Conservation (phyloP, 2,329 filamentous ascomycete species). For the Venturia effusa region DNA sequence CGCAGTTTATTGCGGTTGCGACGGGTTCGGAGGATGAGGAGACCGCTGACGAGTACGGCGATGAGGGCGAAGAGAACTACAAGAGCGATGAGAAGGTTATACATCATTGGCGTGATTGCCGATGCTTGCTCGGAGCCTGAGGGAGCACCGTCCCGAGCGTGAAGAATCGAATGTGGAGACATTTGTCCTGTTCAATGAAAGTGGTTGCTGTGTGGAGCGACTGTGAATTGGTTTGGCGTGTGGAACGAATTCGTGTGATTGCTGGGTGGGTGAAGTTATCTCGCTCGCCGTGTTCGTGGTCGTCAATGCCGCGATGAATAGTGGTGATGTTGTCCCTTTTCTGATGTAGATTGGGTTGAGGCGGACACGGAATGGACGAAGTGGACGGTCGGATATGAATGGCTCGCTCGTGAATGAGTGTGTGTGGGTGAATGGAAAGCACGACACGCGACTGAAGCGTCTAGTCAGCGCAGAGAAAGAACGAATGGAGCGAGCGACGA, state of each 20-base stretch:
- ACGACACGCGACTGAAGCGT: background rate
- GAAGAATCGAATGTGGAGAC: background rate
- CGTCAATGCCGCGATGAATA: conserved; percentile 1
- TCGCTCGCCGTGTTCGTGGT: background rate
- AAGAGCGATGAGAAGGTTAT: conserved; percentile 70
- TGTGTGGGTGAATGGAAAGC: background rate
- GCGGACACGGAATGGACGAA: background rate
- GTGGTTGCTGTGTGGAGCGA: background rate
- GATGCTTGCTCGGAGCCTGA: background rate
- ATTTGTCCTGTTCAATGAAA: background rate
- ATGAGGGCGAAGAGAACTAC: conserved; percentile 67
- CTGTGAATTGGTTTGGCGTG: background rate
- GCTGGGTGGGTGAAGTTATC: background rate
- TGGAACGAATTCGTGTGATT: background rate
- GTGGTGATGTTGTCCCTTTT: background rate
- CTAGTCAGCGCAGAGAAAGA: background rate
- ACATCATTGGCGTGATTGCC: conserved; percentile 38
- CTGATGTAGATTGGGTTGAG: background rate
- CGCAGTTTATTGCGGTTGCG: conserved; percentile 35
- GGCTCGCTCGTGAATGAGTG: background rate
- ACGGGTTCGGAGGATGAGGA: conserved; percentile 64
- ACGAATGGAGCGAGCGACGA: background rate
- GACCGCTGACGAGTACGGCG: conserved; percentile 53
- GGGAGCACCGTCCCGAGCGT: background rate
- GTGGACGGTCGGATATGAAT: background rate